phyloP scores from a whole-genome alignment of 495 filamentous ascomycete species.

The Cudoniella acicularis region DNA sequence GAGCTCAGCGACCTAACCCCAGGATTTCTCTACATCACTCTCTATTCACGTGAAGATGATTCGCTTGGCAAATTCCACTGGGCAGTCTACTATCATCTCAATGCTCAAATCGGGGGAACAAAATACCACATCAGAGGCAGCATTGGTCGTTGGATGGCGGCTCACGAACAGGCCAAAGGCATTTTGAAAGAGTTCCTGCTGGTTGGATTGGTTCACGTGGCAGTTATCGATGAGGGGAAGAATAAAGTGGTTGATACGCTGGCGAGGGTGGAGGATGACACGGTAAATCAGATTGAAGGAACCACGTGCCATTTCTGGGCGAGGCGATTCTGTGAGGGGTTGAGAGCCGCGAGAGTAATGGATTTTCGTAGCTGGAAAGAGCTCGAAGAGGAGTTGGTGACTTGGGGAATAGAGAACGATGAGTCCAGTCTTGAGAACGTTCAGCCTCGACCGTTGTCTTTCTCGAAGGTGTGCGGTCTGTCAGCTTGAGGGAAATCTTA shows the following conservation, averaged over 20 bases:
- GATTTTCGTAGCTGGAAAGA: not conserved
- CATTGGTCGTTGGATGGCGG: not conserved
- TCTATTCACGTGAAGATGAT: not conserved
- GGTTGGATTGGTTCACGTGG: not conserved
- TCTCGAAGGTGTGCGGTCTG: not conserved
- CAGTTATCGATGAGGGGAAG: not conserved
- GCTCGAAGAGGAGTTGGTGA: not conserved
- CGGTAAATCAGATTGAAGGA: not conserved
- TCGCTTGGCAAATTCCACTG: not conserved
- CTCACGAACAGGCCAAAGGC: not conserved
- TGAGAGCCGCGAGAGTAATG: not conserved
- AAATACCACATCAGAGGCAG: not conserved
- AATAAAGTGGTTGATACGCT: not conserved
- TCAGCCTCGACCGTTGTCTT: not conserved
- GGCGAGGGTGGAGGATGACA: not conserved
- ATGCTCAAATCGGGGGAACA: not conserved
- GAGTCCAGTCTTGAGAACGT: not conserved
- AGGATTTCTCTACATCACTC: not conserved
- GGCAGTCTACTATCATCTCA: not conserved
- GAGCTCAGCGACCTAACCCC: not conserved
- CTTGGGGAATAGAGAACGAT: not conserved
- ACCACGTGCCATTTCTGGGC: not conserved
- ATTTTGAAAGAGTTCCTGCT: not conserved
- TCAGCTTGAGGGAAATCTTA: no score
- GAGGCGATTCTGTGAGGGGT: not conserved